A percentile compares a stretch with the other conserved stretches of the same genome.
phyloP scores from a whole-genome alignment of 2,329 filamentous ascomycete genomes.

The Phyllosticta citrichinensis region DNA sequence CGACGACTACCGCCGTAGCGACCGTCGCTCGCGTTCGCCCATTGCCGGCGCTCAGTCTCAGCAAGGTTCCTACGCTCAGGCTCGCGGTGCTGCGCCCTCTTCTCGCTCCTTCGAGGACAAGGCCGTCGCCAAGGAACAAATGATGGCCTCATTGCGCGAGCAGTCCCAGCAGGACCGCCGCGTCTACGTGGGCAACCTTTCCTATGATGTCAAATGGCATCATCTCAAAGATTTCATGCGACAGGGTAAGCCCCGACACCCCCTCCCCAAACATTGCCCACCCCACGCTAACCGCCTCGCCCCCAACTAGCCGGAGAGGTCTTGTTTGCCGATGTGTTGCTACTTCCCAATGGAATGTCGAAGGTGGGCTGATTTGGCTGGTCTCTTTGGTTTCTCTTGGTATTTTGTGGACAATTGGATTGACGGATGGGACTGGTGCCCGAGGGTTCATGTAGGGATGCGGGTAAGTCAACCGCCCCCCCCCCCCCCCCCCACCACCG shows the following conservation, averaged over 20 bases:
- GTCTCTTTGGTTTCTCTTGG: constrained; percentile 56
- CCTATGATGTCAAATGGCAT: constrained; percentile 99
- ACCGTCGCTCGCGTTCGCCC: constrained; percentile 63
- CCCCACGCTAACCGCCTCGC: constrained; percentile 23
- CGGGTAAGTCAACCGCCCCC: constrained; percentile 62
- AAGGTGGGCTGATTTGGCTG: constrained; percentile 99
- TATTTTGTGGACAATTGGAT: constrained; percentile 82
- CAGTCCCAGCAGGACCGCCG: constrained; percentile 97
- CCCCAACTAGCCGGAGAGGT: constrained; percentile 78
- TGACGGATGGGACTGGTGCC: constrained; percentile 92
- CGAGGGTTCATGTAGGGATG: constrained; percentile 93
- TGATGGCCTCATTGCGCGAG: constrained; percentile 91
- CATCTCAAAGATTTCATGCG: constrained; percentile 99
- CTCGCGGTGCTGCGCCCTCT: constrained; percentile 35
- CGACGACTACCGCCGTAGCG: constrained; percentile 35
- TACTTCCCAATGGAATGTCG: constrained; percentile 99
- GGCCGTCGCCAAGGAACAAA: constrained; percentile 74
- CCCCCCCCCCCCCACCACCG: not conserved
- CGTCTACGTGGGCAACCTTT: constrained; percentile 97
- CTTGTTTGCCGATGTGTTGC: constrained; percentile 97
- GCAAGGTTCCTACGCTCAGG: constrained; percentile 44
- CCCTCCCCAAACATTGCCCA: constrained; percentile 3
- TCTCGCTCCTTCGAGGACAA: constrained; percentile 72
- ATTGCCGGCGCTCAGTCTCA: constrained; percentile 64
- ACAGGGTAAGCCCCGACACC: constrained; percentile 62